Evolutionary conservation across 768 basidiomycete genomes (phyloP), one percentile per base, ranked within the genome.

Genomic region (Tylopilus sp.): DNA sequence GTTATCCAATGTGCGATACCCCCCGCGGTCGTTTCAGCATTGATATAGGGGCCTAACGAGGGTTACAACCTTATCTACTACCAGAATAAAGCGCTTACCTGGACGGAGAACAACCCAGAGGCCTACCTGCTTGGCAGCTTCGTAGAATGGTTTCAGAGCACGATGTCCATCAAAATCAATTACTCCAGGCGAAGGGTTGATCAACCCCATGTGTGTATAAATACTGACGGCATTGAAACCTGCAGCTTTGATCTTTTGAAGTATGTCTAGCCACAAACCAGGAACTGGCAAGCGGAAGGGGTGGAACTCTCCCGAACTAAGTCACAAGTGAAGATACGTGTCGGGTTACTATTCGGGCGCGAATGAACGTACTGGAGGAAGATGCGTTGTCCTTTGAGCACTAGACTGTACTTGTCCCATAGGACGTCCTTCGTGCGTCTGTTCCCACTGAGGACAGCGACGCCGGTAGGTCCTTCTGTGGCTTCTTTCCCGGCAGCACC

Each of bases 251-350:
- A 81, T 73, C 63, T 88, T 92, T 57, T 92, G 83, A 38, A 92
- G 78, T 44, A 92, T 82, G 60, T 91, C 91, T 12, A 81, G 75
- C 89, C 91, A 93, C 49, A 92, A 67, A 3, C 80, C 80, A 15
- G 86, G 88, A 0, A 91, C 85, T 10, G 88, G 91, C 8, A 92
- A 70, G 21, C 88, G 80, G 71, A 88, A 92, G 1, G 88, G 81
- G 60, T 91, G 91, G 65, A 91, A 89, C 66, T 91, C 91, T 51
- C 91, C 91, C 1, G 87, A 88, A 59, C 89, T 91, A 52, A 36
- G 22, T 18, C 33, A 35, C 17, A 45, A 28, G 33, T 28, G 13
- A 39, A 47, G 18, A 23, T 18, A 10, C 10, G 15, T 10, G 43
- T 17, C 13, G 28, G 13, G 9, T 45, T 50, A 21, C 15, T 33